phyloP scores from a whole-genome alignment of 176 grass and related monocot genomes.

The Cenchrus fungigraminus region DNA sequence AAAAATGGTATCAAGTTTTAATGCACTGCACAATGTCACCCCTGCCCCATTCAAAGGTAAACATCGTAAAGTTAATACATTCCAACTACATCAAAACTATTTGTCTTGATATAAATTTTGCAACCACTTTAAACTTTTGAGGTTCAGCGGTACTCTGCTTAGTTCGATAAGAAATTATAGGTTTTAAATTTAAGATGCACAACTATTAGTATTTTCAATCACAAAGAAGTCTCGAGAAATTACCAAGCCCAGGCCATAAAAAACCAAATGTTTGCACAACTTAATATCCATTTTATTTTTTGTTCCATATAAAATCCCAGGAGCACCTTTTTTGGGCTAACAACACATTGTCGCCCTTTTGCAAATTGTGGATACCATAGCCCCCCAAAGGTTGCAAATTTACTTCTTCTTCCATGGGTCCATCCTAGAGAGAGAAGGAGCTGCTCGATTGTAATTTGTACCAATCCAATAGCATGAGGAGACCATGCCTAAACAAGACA shows the following conservation, averaged over 20 bases:
- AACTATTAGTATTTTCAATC: not conserved
- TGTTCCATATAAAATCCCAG: not conserved
- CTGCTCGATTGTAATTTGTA: not conserved
- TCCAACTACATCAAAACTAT: not conserved
- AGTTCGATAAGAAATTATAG: not conserved
- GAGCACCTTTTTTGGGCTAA: not conserved
- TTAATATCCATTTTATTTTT: not conserved
- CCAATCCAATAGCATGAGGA: not conserved
- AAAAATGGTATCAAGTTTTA: not conserved
- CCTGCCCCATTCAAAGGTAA: not conserved
- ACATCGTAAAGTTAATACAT: not conserved
- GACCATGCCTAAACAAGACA: not conserved
- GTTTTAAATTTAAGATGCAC: not conserved
- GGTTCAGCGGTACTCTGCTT: not conserved
- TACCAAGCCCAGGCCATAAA: not conserved
- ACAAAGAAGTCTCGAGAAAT: not conserved
- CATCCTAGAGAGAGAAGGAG: not conserved
- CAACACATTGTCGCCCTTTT: no score
- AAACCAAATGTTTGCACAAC: not conserved
- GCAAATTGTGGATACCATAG: not conserved
- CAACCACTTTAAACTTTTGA: not conserved
- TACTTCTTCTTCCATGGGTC: not conserved
- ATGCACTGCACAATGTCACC: not conserved
- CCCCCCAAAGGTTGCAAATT: slow-evolving; percentile 15
- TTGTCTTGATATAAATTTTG: not conserved